These are phyloP conservation scores for Blepharisma undulans DNA, from an alignment of 169 alveolate genomes.

Conservation along the genomic window DNA sequence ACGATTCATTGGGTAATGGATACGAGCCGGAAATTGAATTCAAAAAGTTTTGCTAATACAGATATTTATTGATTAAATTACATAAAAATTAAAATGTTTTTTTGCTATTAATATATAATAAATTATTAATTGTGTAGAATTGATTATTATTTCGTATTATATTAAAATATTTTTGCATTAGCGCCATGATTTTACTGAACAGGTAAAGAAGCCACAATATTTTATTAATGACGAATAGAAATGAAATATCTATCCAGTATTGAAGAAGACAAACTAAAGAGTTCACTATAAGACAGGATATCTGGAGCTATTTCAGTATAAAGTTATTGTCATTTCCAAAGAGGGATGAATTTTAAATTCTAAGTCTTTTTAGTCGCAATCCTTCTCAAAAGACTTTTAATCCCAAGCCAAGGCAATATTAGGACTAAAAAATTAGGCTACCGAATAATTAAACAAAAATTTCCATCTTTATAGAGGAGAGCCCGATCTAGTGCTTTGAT, in stretches of 20 bases:
- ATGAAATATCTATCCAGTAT: background rate
- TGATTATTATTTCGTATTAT: background rate
- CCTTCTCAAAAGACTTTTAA: background rate
- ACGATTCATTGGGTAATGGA: background rate
- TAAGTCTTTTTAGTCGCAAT: background rate
- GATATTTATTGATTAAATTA: background rate
- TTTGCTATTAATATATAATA: too few relatives aligned
- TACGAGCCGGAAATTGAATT: background rate
- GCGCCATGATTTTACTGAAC: background rate
- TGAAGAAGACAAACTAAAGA: background rate
- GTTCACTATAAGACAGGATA: background rate
- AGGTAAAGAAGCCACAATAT: background rate
- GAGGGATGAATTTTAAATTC: background rate
- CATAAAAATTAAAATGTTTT: too few relatives aligned
- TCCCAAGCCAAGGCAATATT: background rate
- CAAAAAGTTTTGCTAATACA: background rate
- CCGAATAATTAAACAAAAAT: background rate
- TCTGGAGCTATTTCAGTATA: background rate
- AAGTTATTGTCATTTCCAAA: background rate
- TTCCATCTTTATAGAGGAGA: background rate
- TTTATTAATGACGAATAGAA: background rate
- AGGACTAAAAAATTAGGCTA: background rate
- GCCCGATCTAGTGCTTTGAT: background rate
- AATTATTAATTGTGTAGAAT: background rate
- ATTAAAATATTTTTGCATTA: too few relatives aligned